phyloP scores from a whole-genome alignment of 2,329 filamentous ascomycete genomes.

The Cladosporium velox region DNA sequence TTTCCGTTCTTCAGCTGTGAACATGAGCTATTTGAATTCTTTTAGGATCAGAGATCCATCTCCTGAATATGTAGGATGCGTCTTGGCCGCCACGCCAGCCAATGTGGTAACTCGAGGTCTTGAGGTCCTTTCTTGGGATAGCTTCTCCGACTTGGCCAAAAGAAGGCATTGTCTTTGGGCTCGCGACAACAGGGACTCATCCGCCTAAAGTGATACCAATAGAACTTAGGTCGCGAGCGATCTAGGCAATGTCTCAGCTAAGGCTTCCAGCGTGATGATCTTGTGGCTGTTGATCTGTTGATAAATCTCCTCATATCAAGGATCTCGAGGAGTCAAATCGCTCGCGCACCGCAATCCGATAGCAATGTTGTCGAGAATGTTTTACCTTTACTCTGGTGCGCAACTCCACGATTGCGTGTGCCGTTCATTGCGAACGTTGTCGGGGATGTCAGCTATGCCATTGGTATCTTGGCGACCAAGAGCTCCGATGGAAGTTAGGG shows the following conservation, averaged over 20 bases:
- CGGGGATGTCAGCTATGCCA: constrained; percentile 62
- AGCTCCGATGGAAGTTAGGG: constrained; percentile 56
- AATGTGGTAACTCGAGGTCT: background rate
- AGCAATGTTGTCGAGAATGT: constrained; percentile 57
- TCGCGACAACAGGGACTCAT: background rate
- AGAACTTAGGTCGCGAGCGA: background rate
- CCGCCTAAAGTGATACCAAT: background rate
- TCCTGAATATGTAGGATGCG: background rate
- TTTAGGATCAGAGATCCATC: background rate
- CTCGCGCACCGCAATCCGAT: constrained; percentile 59
- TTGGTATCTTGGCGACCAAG: constrained; percentile 62
- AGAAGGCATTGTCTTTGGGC: too few species aligned
- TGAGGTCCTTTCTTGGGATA: background rate
- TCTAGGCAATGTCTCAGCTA: background rate
- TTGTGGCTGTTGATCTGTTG: background rate
- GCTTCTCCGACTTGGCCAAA: background rate
- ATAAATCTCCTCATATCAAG: constrained; percentile 16
- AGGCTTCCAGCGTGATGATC: background rate
- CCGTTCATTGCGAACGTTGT: constrained; percentile 63
- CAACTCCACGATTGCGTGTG: constrained; percentile 66
- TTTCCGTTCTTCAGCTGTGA: background rate
- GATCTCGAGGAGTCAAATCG: constrained; percentile 60
- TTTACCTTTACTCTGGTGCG: constrained; percentile 64
- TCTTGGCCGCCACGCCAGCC: background rate
- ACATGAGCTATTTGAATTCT: background rate